phyloP scores from a whole-genome alignment of 495 filamentous ascomycete species.

The Aspergillus hancockii region DNA sequence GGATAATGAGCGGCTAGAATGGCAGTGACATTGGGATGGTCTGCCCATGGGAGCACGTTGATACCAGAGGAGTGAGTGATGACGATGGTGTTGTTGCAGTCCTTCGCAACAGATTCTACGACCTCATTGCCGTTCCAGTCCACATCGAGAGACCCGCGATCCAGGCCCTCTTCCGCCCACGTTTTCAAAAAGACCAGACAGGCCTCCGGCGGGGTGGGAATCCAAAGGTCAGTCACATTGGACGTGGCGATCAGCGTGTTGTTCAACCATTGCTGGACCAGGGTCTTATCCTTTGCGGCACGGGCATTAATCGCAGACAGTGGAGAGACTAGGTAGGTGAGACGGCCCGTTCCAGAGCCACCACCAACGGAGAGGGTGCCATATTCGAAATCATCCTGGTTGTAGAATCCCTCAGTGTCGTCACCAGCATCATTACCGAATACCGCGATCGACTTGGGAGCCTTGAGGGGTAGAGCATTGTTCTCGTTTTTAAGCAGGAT shows the following conservation, averaged over 20 bases:
- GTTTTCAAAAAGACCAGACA: constrained; percentile 62
- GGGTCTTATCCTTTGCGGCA: constrained; percentile 53
- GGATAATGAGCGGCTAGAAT: constrained; percentile 63
- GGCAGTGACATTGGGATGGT: constrained; percentile 64
- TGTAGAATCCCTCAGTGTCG: constrained; percentile 44
- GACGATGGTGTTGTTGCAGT: constrained; percentile 63
- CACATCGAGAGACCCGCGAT: constrained; percentile 54
- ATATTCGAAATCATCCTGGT: constrained; percentile 48
- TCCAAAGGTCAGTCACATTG: constrained; percentile 41
- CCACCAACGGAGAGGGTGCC: constrained; percentile 60
- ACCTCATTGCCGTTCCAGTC: constrained; percentile 54
- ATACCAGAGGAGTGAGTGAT: constrained; percentile 62
- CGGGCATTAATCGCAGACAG: constrained; percentile 59
- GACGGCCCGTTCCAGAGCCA: constrained; percentile 57
- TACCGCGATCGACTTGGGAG: constrained; percentile 52
- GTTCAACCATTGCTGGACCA: constrained; percentile 38
- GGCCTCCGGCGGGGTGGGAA: constrained; percentile 52
- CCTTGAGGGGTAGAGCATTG: constrained; percentile 51
- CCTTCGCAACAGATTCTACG: constrained; percentile 54
- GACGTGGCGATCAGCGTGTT: constrained; percentile 37
- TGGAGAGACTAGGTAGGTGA: constrained; percentile 54
- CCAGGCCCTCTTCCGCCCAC: constrained; percentile 56
- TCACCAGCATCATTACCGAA: constrained; percentile 65
- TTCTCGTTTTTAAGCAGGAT: constrained; percentile 65
- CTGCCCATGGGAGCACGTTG: constrained; percentile 58